Conservation (phyloP, 345 rosid genomes). For the Moringa oleifera region DNA sequence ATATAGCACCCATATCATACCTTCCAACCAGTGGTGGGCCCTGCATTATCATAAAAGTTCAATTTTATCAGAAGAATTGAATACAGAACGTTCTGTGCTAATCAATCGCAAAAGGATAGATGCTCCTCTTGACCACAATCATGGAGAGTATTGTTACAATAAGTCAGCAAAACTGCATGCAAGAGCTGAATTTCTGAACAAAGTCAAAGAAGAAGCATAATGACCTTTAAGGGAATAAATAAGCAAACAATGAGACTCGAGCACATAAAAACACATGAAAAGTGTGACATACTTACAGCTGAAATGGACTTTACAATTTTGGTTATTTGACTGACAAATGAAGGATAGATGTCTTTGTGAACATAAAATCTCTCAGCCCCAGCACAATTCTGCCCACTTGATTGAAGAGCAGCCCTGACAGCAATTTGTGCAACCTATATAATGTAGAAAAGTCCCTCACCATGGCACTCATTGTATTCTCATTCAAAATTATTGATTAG, state of each 20-base stretch:
- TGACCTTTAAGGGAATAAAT: not conserved
- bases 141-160: too few relatives aligned
- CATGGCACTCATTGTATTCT: conserved; percentile 13
- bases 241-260: not conserved
- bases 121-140: too few relatives aligned
- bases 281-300: conserved; percentile 61
- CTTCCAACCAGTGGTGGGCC: conserved; percentile 90
- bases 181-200: too few relatives aligned
- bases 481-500: conserved; percentile 6
- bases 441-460: conserved; percentile 9
- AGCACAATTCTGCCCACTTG: conserved; percentile 99
- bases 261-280: not conserved
- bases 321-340: conserved; percentile 70
- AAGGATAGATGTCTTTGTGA: conserved; percentile 66
- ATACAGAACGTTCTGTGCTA: too few relatives aligned
- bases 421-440: conserved; percentile 95
- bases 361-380: conserved; percentile 99
- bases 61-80: too few relatives aligned
- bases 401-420: conserved; percentile 85
- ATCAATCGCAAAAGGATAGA: too few relatives aligned
- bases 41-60: conserved; percentile 31
- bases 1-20: conserved; percentile 98
- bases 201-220: not conserved
- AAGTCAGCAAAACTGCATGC: too few relatives aligned
- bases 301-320: conserved; percentile 85